Evolutionary conservation across 2,329 filamentous ascomycete genomes (phyloP).

Genomic region (Ambrosiella cleistominuta): DNA sequence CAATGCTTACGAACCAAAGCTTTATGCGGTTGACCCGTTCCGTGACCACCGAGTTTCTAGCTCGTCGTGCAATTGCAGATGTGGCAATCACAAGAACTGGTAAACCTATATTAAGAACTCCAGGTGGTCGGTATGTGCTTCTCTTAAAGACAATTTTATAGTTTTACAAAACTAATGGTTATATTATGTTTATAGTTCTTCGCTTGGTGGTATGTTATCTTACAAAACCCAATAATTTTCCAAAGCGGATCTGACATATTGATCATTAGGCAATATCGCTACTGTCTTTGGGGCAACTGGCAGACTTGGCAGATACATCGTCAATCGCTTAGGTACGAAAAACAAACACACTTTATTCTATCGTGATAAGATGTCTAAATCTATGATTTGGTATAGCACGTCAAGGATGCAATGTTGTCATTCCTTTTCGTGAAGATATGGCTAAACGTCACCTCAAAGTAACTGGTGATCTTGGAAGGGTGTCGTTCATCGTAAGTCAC

Average conservation of each 20-base stretch:
- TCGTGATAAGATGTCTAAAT: background rate
- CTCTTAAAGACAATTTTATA: background rate
- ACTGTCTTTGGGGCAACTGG: constrained; percentile 97
- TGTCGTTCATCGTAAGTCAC: constrained; percentile 59
- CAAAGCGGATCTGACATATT: background rate
- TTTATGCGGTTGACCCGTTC: constrained; percentile 34
- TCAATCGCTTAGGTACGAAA: constrained; percentile 64
- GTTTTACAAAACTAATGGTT: constrained; percentile 17
- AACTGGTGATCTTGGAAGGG: constrained; percentile 78
- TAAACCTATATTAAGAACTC: constrained; percentile 77
- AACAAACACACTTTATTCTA: background rate
- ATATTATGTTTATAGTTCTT: constrained; percentile 41
- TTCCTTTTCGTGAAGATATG: constrained; percentile 96
- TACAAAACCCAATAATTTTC: background rate
- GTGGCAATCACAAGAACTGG: constrained; percentile 87
- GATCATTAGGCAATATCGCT: constrained; percentile 61
- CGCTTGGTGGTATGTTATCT: constrained; percentile 56
- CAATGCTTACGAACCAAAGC: constrained; percentile 39
- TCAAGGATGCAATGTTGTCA: constrained; percentile 81
- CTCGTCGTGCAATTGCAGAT: constrained; percentile 50
- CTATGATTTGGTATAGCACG: constrained; percentile 40
- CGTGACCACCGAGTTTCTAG: constrained; percentile 28
- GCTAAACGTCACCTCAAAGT: constrained; percentile 91
- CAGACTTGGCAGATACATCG: constrained; percentile 89
- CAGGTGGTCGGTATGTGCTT: constrained; percentile 65